A percentile compares a stretch with the other conserved stretches of the same genome.
phyloP scores from a whole-genome alignment of 2,329 filamentous ascomycete species.

The Alternaria sp. region DNA sequence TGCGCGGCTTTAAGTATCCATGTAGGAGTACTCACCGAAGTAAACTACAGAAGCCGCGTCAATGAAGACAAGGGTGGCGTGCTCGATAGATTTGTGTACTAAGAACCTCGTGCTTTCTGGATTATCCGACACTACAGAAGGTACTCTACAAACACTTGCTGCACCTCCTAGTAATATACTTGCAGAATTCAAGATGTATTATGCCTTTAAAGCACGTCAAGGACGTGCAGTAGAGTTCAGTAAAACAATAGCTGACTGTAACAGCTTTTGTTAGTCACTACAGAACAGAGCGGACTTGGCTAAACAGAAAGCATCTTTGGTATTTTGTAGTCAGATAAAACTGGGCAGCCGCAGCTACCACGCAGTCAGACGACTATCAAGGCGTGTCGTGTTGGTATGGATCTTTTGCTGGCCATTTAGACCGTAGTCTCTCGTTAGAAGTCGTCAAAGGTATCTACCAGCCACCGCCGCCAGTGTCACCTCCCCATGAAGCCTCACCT shows the following conservation, averaged over 20 bases:
- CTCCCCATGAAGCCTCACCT: constrained; percentile 31
- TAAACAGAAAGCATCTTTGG: not conserved
- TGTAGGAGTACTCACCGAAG: not conserved
- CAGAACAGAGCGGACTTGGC: not conserved
- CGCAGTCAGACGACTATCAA: not conserved
- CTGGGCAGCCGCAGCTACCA: not conserved
- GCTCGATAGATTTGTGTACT: not conserved
- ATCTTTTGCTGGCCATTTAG: not conserved
- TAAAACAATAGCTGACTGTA: not conserved
- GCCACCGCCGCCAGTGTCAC: constrained; percentile 7
- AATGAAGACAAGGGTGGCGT: not conserved
- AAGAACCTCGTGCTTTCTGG: not conserved
- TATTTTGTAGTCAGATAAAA: not conserved
- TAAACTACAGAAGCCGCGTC: not conserved
- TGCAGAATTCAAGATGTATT: not conserved
- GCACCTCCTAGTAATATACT: not conserved
- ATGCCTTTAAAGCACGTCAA: not conserved
- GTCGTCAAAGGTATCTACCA: constrained; percentile 17
- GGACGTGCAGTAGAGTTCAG: not conserved
- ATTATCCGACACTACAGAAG: not conserved
- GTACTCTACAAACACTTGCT: not conserved
- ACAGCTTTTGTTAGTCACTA: not conserved
- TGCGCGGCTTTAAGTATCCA: not conserved
- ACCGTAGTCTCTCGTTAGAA: not conserved
- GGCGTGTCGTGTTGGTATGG: not conserved